Evolutionary conservation across 1,284 basidiomycete species (phyloP), one percentile per base, ranked within the genome.

Genomic region (Pholiota adiposa): DNA sequence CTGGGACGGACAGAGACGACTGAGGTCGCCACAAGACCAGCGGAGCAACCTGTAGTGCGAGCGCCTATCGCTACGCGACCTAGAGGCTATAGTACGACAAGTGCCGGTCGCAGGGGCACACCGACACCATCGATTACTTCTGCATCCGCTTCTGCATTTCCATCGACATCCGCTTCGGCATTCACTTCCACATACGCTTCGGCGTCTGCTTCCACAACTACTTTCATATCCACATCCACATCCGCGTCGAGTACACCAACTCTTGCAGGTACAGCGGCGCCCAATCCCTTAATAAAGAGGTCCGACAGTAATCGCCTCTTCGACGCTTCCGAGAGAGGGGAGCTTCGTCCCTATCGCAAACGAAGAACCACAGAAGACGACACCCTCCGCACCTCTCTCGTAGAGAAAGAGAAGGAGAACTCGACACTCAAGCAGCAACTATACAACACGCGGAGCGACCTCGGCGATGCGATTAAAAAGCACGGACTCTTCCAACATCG

Each of bases 291-390:
- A n/a, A n/a, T 54, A 6, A 43, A 54, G 27, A 33, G 54, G 33
- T 29, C 9, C 5, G 54, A 56, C 3, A 56, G 33, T 14, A 27
- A 31, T 18, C 54, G 54, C 21, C 34, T 21, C 19, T 27, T 56
- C 16, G 54, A 56, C 34, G 12, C 27, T 16, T 14, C 53, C 0
- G 44, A 56, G n/a, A 18, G 54, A 11, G 12, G 33, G 16, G n/a
- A 3, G 29, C 46, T 40, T n/a, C n/a, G n/a, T n/a, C n/a, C n/a
- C 9, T 9, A 18, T 29, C 54, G 56, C 8, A 52, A 44, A 52
- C 34, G 56, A 12, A 33, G 56, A n/a, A 43, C 44, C 38, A 52
- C 56, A 25, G 56, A 54, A 4, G 48, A 61, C 5, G 48, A 43
- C 5, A 54, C 5, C 1, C 40, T 41, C n/a, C 40, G 40, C 41